phyloP scores from a whole-genome alignment of 768 basidiomycete species.

The Amyloporia xantha region DNA sequence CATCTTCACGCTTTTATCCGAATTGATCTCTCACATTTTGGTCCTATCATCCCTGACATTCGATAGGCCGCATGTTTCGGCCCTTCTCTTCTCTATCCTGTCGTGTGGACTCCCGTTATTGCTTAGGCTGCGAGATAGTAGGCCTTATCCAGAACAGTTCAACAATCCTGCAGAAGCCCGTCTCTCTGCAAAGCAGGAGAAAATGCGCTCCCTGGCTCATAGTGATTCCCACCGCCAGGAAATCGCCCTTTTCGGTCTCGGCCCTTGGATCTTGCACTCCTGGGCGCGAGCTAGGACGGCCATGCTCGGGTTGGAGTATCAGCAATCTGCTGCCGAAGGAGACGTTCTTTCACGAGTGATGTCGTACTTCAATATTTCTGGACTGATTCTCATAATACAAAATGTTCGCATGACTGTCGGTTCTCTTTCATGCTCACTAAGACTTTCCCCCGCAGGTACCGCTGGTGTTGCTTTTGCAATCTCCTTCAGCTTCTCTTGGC shows the following conservation, averaged over 20 bases:
- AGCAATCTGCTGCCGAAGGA: slow-evolving; percentile 26
- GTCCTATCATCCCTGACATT: slow-evolving; percentile 61
- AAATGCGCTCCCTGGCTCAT: slow-evolving; percentile 67
- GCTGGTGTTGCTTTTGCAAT: slow-evolving; percentile 63
- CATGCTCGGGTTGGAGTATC: slow-evolving; percentile 50
- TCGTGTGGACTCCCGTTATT: slow-evolving; percentile 57
- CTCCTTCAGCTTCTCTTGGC: slow-evolving; percentile 69
- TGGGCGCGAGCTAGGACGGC: slow-evolving; percentile 65
- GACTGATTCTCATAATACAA: slow-evolving; percentile 53
- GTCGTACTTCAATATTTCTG: slow-evolving; percentile 33
- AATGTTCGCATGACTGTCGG: slow-evolving; percentile 40
- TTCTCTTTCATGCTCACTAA: not conserved
- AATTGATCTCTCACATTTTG: slow-evolving; percentile 65
- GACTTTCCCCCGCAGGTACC: slow-evolving; percentile 48
- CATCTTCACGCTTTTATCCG: slow-evolving; percentile 62
- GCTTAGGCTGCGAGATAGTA: slow-evolving; percentile 33
- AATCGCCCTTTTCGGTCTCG: slow-evolving; percentile 74
- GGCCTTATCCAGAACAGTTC: slow-evolving; percentile 35
- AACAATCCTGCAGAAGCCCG: slow-evolving; percentile 53
- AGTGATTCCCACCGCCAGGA: slow-evolving; percentile 76
- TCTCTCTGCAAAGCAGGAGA: slow-evolving; percentile 65
- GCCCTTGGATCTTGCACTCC: slow-evolving; percentile 75
- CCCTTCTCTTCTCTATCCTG: slow-evolving; percentile 53
- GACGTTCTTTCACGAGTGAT: slow-evolving; percentile 7
- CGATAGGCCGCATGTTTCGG: slow-evolving; percentile 43